Evolutionary conservation across 768 basidiomycete species (phyloP).

Genomic region (Boletus coccyginus): DNA sequence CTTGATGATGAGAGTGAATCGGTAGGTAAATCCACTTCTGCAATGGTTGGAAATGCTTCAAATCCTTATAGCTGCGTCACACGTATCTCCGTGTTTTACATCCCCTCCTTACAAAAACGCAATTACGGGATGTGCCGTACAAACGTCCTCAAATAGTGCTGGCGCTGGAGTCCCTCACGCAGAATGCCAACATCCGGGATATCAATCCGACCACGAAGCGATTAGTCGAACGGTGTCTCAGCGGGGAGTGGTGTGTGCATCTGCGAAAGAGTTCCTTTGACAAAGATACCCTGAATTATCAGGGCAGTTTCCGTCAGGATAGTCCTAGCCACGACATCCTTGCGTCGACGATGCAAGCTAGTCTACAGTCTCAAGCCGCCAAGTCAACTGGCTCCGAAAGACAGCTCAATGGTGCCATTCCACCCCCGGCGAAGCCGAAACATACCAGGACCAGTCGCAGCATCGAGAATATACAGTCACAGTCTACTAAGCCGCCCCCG

Average conservation of each 20-base stretch:
- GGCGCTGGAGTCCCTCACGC: constrained; percentile 73
- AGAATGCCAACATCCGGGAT: constrained; percentile 74
- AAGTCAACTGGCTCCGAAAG: constrained; percentile 12
- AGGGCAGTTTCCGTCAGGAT: constrained; percentile 30
- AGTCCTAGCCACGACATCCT: constrained; percentile 46
- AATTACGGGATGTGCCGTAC: constrained; percentile 80
- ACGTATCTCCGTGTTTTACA: constrained; percentile 96
- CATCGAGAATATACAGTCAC: constrained; percentile 52
- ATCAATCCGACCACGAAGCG: constrained; percentile 85
- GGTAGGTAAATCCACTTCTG: constrained; percentile 43
- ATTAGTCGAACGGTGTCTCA: constrained; percentile 87
- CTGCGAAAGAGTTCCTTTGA: constrained; percentile 43
- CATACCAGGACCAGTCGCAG: constrained; percentile 64
- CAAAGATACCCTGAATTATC: constrained; percentile 27
- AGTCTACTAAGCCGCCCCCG: constrained; percentile 24
- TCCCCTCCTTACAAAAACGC: constrained; percentile 92
- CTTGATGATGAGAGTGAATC: constrained; percentile 93
- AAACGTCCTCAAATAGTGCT: constrained; percentile 89
- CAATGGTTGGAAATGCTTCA: constrained; percentile 2
- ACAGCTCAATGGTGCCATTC: constrained; percentile 18
- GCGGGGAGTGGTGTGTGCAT: constrained; percentile 83
- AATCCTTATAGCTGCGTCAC: constrained; percentile 69
- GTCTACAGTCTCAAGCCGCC: constrained; percentile 2
- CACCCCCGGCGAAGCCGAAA: constrained; percentile 33
- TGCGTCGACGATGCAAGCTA: constrained; percentile 35